These are phyloP conservation scores for Cyclotella kingstonii DNA, from an alignment of 108 stramenopile species.

Conservation along the genomic window DNA sequence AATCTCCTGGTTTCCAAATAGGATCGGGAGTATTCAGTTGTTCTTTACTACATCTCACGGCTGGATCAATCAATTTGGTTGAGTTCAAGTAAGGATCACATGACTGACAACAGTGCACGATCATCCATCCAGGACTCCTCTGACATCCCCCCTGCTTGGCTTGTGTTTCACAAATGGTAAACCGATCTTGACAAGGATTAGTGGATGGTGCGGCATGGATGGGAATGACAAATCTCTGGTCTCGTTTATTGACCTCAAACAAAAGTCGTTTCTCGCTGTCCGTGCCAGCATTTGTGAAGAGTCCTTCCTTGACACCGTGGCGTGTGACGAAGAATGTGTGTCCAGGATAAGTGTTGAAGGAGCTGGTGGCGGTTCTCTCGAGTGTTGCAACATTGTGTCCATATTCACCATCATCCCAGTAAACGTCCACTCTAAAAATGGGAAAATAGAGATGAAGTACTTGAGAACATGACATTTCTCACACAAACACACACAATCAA, in stretches of 20 bases:
- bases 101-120: conserved; percentile 60
- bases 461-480: not conserved
- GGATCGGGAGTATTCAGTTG: conserved; percentile 52
- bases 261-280: conserved; percentile 26
- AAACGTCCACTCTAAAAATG: conserved; percentile 49
- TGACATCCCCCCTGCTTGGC: conserved; percentile 47
- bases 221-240: conserved; percentile 48
- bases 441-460: conserved; percentile 6
- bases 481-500: no score
- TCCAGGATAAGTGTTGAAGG: conserved; percentile 35
- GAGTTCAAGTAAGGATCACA: conserved; percentile 58
- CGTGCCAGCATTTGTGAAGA: conserved; percentile 41
- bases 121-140: conserved; percentile 58
- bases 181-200: conserved; percentile 54
- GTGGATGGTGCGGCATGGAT: conserved; percentile 42
- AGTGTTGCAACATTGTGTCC: conserved; percentile 43
- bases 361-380: conserved; percentile 20
- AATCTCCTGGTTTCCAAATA: conserved; percentile 65
- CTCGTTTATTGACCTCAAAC: conserved; percentile 20
- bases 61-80: conserved; percentile 46
- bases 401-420: conserved; percentile 60
- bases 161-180: conserved; percentile 30
- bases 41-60: conserved; percentile 49
- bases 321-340: conserved; percentile 62
- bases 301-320: conserved; percentile 60